Evolutionary conservation across 805 yeast species (phyloP).

Genomic region (Starmerella vaccinii): DNA sequence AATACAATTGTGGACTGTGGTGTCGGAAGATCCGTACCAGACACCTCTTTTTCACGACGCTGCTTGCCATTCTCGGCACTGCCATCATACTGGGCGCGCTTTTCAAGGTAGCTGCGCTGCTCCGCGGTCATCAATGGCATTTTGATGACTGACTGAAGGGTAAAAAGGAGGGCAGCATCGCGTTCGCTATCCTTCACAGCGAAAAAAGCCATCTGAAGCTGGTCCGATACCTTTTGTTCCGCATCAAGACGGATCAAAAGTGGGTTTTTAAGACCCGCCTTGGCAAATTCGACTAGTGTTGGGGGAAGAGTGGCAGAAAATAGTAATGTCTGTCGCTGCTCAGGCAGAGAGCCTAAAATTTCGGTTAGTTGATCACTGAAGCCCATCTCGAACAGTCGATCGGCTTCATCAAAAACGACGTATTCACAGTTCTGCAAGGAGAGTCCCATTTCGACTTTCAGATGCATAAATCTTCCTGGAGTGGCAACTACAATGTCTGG

Average conservation of each 20-base stretch:
- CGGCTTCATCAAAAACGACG: slow-evolving; percentile 95
- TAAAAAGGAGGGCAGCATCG: slow-evolving; percentile 69
- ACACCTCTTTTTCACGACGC: slow-evolving; percentile 52
- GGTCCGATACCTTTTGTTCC: slow-evolving; percentile 80
- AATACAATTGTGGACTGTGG: slow-evolving; percentile 80
- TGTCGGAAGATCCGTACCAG: slow-evolving; percentile 77
- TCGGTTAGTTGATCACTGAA: slow-evolving; percentile 89
- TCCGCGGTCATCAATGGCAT: slow-evolving; percentile 72
- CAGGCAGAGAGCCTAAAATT: slow-evolving; percentile 70
- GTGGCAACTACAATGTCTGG: slow-evolving; percentile 95
- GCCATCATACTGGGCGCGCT: slow-evolving; percentile 45
- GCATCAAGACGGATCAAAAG: slow-evolving; percentile 87
- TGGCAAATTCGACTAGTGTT: slow-evolving; percentile 88
- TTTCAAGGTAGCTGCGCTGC: slow-evolving; percentile 45
- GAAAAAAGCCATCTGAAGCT: slow-evolving; percentile 80
- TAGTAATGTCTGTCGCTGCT: slow-evolving; percentile 73
- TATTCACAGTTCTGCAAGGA: slow-evolving; percentile 77
- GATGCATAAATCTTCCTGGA: slow-evolving; percentile 93
- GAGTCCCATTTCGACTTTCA: slow-evolving; percentile 88
- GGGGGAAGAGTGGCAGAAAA: slow-evolving; percentile 94
- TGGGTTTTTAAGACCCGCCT: slow-evolving; percentile 90
- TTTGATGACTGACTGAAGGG: slow-evolving; percentile 76
- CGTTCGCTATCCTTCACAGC: slow-evolving; percentile 74
- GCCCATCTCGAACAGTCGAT: slow-evolving; percentile 91
- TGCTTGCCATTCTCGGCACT: slow-evolving; percentile 29